Conservation (phyloP, 2,329 filamentous ascomycete species). For the Amauroascus verrucosus region DNA sequence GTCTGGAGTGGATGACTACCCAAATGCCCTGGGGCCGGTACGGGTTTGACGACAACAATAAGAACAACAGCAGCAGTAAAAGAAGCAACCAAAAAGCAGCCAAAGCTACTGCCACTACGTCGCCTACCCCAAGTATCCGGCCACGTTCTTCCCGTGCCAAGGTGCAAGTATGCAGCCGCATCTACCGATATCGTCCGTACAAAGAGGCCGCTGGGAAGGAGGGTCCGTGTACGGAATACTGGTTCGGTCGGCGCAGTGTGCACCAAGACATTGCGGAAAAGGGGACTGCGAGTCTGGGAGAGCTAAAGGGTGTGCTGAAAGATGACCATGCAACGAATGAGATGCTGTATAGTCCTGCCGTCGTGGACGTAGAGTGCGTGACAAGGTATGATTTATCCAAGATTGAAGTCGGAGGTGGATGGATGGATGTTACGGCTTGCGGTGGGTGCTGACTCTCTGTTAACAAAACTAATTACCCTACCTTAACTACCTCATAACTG, state of each 20-base stretch:
- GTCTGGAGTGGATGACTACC: not conserved
- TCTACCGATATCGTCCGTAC: not conserved
- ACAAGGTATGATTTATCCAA: not conserved
- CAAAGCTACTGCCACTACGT: no score
- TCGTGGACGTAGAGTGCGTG: constrained; percentile 14
- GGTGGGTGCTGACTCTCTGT: not conserved
- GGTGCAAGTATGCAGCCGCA: constrained; percentile 22
- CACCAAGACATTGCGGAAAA: constrained; percentile 23
- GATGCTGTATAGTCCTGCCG: constrained; percentile 33
- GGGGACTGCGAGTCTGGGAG: constrained; percentile 31
- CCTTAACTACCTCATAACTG: no score
- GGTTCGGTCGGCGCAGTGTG: constrained; percentile 34
- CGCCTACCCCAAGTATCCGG: no score
- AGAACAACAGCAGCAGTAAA: no score
- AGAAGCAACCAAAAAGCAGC: no score
- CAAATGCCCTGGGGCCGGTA: not conserved
- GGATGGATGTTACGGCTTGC: constrained; percentile 6
- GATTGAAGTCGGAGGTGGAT: not conserved
- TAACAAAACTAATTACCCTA: no score
- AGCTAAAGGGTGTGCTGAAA: constrained; percentile 31
- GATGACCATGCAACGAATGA: constrained; percentile 34
- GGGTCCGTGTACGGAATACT: constrained; percentile 19
- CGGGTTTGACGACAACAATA: not conserved
- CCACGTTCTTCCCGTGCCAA: constrained; percentile 22
- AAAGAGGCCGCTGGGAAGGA: not conserved